Conservation (phyloP, 345 rosid species). For the Cardamine chenopodiifolia region DNA sequence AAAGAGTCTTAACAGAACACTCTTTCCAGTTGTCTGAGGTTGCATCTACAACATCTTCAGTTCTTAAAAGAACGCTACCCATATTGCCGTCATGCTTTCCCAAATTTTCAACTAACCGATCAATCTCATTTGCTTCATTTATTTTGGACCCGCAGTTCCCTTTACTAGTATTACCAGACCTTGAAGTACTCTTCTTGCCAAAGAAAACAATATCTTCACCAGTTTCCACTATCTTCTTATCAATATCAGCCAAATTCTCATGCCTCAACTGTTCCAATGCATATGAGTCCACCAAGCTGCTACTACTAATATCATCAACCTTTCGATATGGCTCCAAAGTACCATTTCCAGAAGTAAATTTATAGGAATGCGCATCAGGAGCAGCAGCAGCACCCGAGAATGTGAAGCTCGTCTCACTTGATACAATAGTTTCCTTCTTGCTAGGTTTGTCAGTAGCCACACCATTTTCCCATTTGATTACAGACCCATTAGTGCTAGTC, state of each 20-base stretch:
- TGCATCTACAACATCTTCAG: conserved; percentile 51
- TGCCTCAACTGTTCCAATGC: conserved; percentile 47
- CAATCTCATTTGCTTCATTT: conserved; percentile 53
- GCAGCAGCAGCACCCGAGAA: conserved; percentile 58
- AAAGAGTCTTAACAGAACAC: conserved; percentile 67
- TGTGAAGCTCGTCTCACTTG: conserved; percentile 53
- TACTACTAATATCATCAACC: conserved; percentile 43
- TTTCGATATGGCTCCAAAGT: conserved; percentile 46
- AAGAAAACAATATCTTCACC: conserved; percentile 62
- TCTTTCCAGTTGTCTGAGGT: conserved; percentile 71
- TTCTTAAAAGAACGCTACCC: conserved; percentile 55
- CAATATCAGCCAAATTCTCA: conserved; percentile 39
- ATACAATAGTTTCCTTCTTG: conserved; percentile 48
- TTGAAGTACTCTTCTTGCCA: conserved; percentile 57
- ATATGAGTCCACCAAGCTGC: conserved; percentile 43
- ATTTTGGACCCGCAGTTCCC: conserved; percentile 45
- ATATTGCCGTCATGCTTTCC: conserved; percentile 40
- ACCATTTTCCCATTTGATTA: conserved; percentile 58
- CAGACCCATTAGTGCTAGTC: conserved; percentile 62
- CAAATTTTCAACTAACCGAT: conserved; percentile 46
- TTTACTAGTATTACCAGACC: conserved; percentile 62
- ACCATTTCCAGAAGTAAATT: conserved; percentile 54
- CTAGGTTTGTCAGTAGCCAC: conserved; percentile 49
- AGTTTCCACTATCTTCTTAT: conserved; percentile 51
- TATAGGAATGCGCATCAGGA: conserved; percentile 62